Percentiles rank a stretch among this genome's conserved stretches.
Evolutionary conservation across 2,329 filamentous ascomycete species (phyloP).

Genomic region (Volutella citrinella): DNA sequence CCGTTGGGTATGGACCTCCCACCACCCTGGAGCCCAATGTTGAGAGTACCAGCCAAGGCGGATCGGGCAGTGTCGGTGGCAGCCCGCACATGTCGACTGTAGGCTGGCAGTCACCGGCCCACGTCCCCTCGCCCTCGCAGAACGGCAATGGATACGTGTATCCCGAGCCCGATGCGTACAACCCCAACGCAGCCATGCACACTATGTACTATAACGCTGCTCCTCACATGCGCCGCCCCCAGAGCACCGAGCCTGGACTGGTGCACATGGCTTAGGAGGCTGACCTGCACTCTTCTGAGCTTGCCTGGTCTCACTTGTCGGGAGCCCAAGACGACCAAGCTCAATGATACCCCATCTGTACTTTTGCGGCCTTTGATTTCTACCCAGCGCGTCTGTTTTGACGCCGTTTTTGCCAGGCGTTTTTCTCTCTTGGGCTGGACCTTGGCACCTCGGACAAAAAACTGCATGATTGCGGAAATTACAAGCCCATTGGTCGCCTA

Average conservation of each 20-base stretch:
- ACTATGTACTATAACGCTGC: slow-evolving; percentile 73
- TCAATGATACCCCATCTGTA: slow-evolving; percentile 21
- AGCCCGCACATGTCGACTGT: slow-evolving; percentile 82
- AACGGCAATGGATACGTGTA: slow-evolving; percentile 69
- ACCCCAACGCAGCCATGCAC: slow-evolving; percentile 55
- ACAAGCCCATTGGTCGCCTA: slow-evolving; percentile 17
- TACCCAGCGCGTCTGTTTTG: too few species aligned
- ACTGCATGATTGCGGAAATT: slow-evolving; percentile 17
- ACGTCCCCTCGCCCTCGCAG: slow-evolving; percentile 70
- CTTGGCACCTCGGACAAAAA: slow-evolving; percentile 9
- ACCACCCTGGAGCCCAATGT: slow-evolving; percentile 82
- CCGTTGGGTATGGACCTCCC: slow-evolving; percentile 76
- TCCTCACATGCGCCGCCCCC: slow-evolving; percentile 64
- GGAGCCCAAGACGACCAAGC: slow-evolving; percentile 8
- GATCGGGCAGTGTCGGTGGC: slow-evolving; percentile 66
- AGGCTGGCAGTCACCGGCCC: slow-evolving; percentile 84
- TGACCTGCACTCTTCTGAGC: slow-evolving; percentile 11
- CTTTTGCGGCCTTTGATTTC: slow-evolving; percentile 9
- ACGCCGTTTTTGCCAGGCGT: slow-evolving; percentile 16
- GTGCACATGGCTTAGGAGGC: slow-evolving; percentile 38
- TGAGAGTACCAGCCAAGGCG: slow-evolving; percentile 70
- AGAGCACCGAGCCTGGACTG: slow-evolving; percentile 66
- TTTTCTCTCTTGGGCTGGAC: slow-evolving; percentile 17
- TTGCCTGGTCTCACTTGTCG: slow-evolving; percentile 8
- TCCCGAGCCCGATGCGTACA: slow-evolving; percentile 75